phyloP scores from a whole-genome alignment of 768 basidiomycete species.

The Trametes meyenii region DNA sequence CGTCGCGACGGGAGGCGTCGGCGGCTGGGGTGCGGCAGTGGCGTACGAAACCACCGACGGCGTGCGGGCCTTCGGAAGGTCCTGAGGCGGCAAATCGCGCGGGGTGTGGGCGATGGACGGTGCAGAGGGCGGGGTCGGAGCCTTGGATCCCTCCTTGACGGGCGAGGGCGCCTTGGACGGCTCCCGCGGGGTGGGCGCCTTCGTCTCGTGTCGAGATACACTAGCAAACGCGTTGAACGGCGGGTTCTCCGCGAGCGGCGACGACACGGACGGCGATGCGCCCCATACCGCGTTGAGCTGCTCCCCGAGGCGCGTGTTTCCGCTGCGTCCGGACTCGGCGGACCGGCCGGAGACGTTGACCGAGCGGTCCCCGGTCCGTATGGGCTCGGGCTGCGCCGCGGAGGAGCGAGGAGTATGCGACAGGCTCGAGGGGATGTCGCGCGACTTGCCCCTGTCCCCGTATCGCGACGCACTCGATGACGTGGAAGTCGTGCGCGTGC shows the following conservation, averaged over 20 bases:
- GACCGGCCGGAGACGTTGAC: slow-evolving; percentile 35
- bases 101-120: slow-evolving; percentile 11
- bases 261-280: slow-evolving; percentile 12
- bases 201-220: slow-evolving; percentile 11
- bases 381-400: slow-evolving; percentile 25
- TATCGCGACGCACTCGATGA: slow-evolving; percentile 22
- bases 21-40: not conserved
- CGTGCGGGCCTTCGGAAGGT: not conserved
- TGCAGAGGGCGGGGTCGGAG: slow-evolving; percentile 4
- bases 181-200: slow-evolving; percentile 11
- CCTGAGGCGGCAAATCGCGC: not conserved
- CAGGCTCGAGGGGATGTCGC: slow-evolving; percentile 24
- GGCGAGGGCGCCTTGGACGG: slow-evolving; percentile 2
- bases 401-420: slow-evolving; percentile 25
- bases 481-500: slow-evolving; percentile 19
- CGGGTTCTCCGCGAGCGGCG: slow-evolving; percentile 21
- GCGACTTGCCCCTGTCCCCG: slow-evolving; percentile 32
- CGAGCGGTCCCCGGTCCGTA: slow-evolving; percentile 39
- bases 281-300: slow-evolving; percentile 56
- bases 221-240: slow-evolving; percentile 20
- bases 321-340: slow-evolving; percentile 40
- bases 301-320: slow-evolving; percentile 41
- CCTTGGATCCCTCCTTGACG: slow-evolving; percentile 6
- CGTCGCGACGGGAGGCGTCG: slow-evolving; percentile 10
- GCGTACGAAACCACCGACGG: slow-evolving; percentile 17